Evolutionary conservation across 768 basidiomycete genomes (phyloP), one percentile per base, ranked within the genome.

Genomic region (Rhodotorula taiwanensis): DNA sequence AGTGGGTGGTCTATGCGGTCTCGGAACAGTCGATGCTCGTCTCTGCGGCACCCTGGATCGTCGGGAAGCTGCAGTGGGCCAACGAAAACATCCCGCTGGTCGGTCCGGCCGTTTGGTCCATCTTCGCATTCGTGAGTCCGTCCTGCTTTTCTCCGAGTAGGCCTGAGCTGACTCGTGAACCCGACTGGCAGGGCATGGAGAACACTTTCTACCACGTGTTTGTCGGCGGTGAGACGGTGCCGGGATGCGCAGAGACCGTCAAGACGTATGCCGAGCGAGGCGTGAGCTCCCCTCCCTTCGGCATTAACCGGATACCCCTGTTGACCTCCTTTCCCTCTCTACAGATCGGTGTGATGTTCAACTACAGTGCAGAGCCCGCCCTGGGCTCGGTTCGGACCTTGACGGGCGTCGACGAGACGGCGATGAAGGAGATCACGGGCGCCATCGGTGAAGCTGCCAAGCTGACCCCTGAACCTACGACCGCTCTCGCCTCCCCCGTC

Each of bases 201-300:
- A 55, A 61, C 39, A 72, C 71, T 23, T 72, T 72, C 60, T 72
- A 69, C 59, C 30, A 30, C 21, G 67, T 71, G 25, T 70, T 67
- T 33, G 71, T 64, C 8, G 70, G 70, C 1, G 70, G 70, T 18
- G 61, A 64, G 52, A 54, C 63, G 5, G 70, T 69, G 2, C 60
- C 67, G 0, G 67, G 62, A 5, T 65, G 67, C 45, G 48, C 52
- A 3, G 43, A 55, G 11, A 36, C 44, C 20, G 59, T 61, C 43
- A 11, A 61, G n/a, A 21, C 25, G 2, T 64, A 60, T 49, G 55
- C 67, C 2, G 27, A 45, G 27, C 56, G 47, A 18, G 63, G 62
- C 16, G 67, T 64, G 30, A 47, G 62, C 54, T 20, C 9, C 18
- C 3, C n/a, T 23, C 15, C 34, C 30, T 7, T 25, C 23, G 43